phyloP scores from a whole-genome alignment of 495 filamentous ascomycete genomes.

The Oidiodendron maius region DNA sequence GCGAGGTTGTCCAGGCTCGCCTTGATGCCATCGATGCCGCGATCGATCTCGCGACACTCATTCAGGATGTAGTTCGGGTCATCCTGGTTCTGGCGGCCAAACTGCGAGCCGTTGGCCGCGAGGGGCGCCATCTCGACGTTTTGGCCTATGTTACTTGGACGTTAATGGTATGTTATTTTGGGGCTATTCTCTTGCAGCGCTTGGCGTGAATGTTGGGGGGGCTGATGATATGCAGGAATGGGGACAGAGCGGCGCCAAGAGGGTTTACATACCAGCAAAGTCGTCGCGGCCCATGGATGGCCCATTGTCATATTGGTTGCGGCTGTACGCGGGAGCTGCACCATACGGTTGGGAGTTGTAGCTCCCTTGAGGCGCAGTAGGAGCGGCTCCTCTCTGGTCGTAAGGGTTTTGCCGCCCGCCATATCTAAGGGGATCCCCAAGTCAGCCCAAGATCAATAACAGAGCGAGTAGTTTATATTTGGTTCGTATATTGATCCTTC shows the following conservation, averaged over 20 bases:
- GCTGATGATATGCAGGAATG: not conserved
- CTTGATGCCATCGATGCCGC: constrained; percentile 70
- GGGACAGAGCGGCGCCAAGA: constrained; percentile 1
- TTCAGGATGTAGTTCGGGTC: constrained; percentile 74
- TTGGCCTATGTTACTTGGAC: constrained; percentile 24
- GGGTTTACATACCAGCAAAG: constrained; percentile 39
- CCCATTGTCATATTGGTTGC: constrained; percentile 31
- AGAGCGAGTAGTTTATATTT: too few relatives aligned
- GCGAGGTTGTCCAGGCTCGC: constrained; percentile 52
- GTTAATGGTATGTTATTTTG: constrained; percentile 1
- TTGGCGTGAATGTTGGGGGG: not conserved
- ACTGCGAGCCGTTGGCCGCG: constrained; percentile 36
- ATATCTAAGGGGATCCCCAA: too few relatives aligned
- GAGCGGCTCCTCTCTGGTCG: constrained; percentile 32
- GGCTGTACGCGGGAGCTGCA: constrained; percentile 24
- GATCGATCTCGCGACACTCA: constrained; percentile 72
- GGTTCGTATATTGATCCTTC: too few relatives aligned
- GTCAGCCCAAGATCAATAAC: too few relatives aligned
- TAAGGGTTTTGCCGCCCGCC: constrained; percentile 36
- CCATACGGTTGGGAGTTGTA: constrained; percentile 24
- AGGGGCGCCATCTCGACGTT: constrained; percentile 62
- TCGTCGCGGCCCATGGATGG: constrained; percentile 38
- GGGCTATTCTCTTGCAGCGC: not conserved
- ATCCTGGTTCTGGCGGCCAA: constrained; percentile 24
- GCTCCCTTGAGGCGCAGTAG: constrained; percentile 25